Evolutionary conservation across 768 basidiomycete species (phyloP).

Genomic region (Russula ochroleuca): DNA sequence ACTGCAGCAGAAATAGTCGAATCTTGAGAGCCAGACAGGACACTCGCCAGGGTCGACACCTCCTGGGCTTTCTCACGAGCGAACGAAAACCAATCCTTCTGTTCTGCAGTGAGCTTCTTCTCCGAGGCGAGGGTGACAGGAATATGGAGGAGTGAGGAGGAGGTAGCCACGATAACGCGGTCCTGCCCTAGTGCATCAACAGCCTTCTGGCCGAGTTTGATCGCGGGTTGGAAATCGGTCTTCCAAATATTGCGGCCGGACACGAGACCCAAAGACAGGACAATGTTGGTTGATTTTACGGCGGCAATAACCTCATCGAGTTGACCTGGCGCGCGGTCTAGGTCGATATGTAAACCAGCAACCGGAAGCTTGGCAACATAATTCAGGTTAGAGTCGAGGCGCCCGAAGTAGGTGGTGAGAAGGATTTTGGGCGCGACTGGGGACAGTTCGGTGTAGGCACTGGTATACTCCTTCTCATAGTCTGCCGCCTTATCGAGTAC

Average conservation of each 20-base stretch:
- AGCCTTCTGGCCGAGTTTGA: constrained; percentile 80
- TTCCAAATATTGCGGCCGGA: constrained; percentile 99
- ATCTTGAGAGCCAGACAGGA: constrained; percentile 82
- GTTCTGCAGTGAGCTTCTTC: constrained; percentile 80
- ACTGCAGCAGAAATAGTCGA: constrained; percentile 62
- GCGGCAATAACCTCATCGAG: constrained; percentile 78
- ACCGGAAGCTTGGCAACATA: constrained; percentile 90
- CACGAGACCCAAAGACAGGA: constrained; percentile 91
- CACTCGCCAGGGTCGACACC: constrained; percentile 81
- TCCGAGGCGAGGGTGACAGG: constrained; percentile 94
- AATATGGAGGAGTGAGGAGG: constrained; percentile 96
- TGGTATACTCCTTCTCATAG: constrained; percentile 73
- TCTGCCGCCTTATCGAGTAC: constrained; percentile 80
- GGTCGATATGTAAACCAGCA: constrained; percentile 92
- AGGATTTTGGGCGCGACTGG: constrained; percentile 87
- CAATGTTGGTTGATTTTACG: constrained; percentile 73
- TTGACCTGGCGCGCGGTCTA: constrained; percentile 89
- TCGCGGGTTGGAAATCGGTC: constrained; percentile 80
- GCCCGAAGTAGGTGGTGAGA: constrained; percentile 94
- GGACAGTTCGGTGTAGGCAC: constrained; percentile 76
- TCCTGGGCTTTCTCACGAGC: constrained; percentile 94
- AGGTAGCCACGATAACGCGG: constrained; percentile 90
- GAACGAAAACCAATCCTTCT: constrained; percentile 98
- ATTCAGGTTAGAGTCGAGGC: constrained; percentile 86
- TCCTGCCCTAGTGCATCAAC: constrained; percentile 76